These are phyloP conservation scores for Cordyceps fumosorosea DNA, from an alignment of 2,329 filamentous ascomycete genomes.

Conservation along the genomic window DNA sequence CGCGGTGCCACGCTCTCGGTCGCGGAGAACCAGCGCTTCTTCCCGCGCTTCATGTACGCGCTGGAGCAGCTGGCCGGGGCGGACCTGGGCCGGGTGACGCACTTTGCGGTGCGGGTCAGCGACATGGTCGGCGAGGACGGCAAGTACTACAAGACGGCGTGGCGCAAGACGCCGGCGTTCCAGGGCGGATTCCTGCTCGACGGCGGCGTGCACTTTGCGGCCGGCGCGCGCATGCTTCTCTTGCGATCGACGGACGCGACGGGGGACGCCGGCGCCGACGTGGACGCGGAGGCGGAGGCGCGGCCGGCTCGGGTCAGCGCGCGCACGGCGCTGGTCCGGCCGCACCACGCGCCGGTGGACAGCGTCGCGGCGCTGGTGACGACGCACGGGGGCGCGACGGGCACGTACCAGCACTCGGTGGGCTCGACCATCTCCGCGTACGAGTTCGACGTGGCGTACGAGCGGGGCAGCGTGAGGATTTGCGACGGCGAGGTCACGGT, in stretches of 20 bases:
- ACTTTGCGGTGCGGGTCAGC: slow-evolving; percentile 39
- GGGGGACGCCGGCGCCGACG: background rate
- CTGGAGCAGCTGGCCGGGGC: slow-evolving; percentile 29
- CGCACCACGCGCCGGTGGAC: slow-evolving; percentile 58
- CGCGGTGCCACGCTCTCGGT: slow-evolving; percentile 44
- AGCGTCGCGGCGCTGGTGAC: slow-evolving; percentile 55
- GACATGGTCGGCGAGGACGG: slow-evolving; percentile 29
- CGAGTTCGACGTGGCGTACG: slow-evolving; percentile 51
- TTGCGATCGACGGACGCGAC: slow-evolving; percentile 38
- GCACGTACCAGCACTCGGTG: slow-evolving; percentile 50
- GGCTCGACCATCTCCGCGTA: slow-evolving; percentile 48
- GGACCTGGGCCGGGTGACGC: slow-evolving; percentile 29
- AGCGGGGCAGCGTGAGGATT: slow-evolving; percentile 49
- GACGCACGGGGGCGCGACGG: slow-evolving; percentile 46
- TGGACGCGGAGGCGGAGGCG: slow-evolving; percentile 17
- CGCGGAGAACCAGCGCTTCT: slow-evolving; percentile 68
- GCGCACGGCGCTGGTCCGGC: slow-evolving; percentile 46
- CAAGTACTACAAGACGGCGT: slow-evolving; percentile 45
- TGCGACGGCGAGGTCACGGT: slow-evolving; percentile 38
- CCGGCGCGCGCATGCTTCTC: slow-evolving; percentile 52
- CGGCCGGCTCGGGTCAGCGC: slow-evolving; percentile 42
- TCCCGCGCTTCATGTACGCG: slow-evolving; percentile 47
- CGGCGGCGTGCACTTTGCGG: slow-evolving; percentile 66
- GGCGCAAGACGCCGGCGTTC: slow-evolving; percentile 63
- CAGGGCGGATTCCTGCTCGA: slow-evolving; percentile 75